Conservation (phyloP, 2,329 filamentous ascomycete species). For the Trichoderma sp. region DNA sequence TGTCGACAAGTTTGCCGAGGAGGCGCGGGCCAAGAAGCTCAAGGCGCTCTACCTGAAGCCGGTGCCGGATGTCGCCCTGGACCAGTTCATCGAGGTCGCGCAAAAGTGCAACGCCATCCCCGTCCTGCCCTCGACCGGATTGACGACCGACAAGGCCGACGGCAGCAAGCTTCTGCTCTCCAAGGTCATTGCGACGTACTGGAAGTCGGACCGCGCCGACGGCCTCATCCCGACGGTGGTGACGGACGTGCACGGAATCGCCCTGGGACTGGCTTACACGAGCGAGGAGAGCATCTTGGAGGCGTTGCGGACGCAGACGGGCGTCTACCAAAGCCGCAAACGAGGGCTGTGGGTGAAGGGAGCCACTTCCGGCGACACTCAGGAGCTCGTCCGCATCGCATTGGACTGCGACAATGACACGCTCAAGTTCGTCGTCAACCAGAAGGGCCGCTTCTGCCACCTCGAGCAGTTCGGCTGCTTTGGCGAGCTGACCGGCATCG, state of each 20-base stretch:
- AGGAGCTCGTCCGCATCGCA: constrained; percentile 81
- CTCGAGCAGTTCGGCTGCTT: constrained; percentile 91
- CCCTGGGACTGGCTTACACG: constrained; percentile 91
- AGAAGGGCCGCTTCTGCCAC: constrained; percentile 94
- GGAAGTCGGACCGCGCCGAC: constrained; percentile 80
- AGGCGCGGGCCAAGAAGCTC: constrained; percentile 50
- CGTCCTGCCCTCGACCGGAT: constrained; percentile 68
- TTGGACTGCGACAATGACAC: constrained; percentile 95
- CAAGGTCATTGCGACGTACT: constrained; percentile 71
- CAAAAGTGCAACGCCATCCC: constrained; percentile 64
- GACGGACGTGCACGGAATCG: constrained; percentile 81
- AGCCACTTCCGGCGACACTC: constrained; percentile 88
- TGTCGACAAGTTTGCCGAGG: constrained; percentile 48
- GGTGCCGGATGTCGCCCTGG: constrained; percentile 49
- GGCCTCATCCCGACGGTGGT: constrained; percentile 88
- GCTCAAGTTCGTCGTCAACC: constrained; percentile 83
- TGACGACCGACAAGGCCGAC: constrained; percentile 70
- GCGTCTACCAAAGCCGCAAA: constrained; percentile 96
- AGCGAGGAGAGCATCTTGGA: constrained; percentile 87
- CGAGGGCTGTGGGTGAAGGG: constrained; percentile 97
- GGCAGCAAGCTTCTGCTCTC: constrained; percentile 60
- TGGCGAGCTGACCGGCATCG: constrained; percentile 77
- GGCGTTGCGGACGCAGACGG: constrained; percentile 73
- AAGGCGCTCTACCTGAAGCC: constrained; percentile 56
- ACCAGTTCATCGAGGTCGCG: constrained; percentile 51